Base-by-base conservation (phyloP, 768 basidiomycete species). In the Calocybe gangraenosa region DNA sequence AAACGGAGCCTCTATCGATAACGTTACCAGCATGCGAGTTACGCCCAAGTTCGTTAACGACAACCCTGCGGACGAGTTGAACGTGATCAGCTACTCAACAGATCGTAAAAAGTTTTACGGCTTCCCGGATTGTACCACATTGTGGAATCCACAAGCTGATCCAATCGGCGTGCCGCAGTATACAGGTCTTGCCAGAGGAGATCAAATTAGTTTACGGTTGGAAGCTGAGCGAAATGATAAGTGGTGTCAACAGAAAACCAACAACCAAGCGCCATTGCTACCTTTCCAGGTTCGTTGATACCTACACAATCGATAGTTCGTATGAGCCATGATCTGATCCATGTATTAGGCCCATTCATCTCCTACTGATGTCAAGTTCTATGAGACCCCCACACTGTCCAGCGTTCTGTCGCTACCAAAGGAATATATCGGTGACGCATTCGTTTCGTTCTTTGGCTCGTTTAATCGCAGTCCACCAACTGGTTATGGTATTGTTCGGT, bases 341-440 rank as follows among this genome's bases (percentile, higher is more conserved):
- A n/a, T n/a, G 13, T 32, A 9, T 28, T 17, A 74, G 70, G 69
- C 71, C 0, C 73, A 74, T 51, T 71, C 70, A 13, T 69, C 68
- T 2, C 71, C 71, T 0, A 58, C 71, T 2, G 73, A 74, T 51
- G 65, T 73, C 55, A 73, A 71, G 47, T 68, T 71, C 50, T 72
- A 65, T 46, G 40, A 48, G 3, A 45, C 47, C 6, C 47, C 50
- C 0, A 33, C 23, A 22, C 14, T n/a, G 15, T 39, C 46, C 1
- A 40, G 17, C 28, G 7, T 51, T 18, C 21, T 47, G 7, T 50
- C 57, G 11, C 61, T 71, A 23, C 67, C 68, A 2, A 40, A 35
- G 8, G 44, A 48, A 3, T 62, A 59, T 43, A 46, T 34, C 17
- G 61, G 61, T 1, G 63, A 70, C 40, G 65, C 68, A 6, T 68